A percentile compares a stretch with the other conserved stretches of the same genome.
Conservation (phyloP, 345 rosid species). For the Corymbia maculata region DNA sequence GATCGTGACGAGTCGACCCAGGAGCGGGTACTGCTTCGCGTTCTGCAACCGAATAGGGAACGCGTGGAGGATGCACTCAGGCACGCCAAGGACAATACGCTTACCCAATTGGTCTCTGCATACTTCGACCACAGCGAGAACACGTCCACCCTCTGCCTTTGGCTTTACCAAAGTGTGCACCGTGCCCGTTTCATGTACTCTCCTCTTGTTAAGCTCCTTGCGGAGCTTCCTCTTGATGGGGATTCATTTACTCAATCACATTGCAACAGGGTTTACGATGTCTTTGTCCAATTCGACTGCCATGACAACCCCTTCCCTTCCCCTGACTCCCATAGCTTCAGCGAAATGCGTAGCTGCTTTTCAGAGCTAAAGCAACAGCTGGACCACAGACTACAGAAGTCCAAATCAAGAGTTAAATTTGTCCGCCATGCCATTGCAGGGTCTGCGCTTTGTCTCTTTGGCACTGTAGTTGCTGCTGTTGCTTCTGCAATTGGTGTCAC, state of each 20-base stretch:
- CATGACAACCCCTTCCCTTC: conserved; percentile 61
- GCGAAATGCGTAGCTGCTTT: conserved; percentile 36
- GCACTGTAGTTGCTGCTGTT: conserved; percentile 30
- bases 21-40: conserved; percentile 19
- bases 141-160: conserved; percentile 41
- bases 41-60: conserved; percentile 46
- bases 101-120: conserved; percentile 40
- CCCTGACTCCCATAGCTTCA: conserved; percentile 34
- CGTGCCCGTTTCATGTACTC: conserved; percentile 38
- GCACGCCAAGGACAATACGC: conserved; percentile 19
- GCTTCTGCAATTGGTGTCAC: conserved; percentile 28
- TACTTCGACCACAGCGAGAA: conserved; percentile 60
- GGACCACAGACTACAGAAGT: conserved; percentile 28
- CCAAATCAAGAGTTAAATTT: conserved; percentile 39
- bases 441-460: conserved; percentile 43
- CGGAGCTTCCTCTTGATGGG: conserved; percentile 28
- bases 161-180: conserved; percentile 31
- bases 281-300: conserved; percentile 35
- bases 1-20: not conserved
- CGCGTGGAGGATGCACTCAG: conserved; percentile 43
- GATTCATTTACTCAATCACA: conserved; percentile 26
- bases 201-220: conserved; percentile 46
- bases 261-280: conserved; percentile 31
- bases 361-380: conserved; percentile 50
- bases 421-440: conserved; percentile 31